A percentile compares a stretch with the other conserved stretches of the same genome.
Evolutionary conservation across 2,329 filamentous ascomycete species (phyloP).

Genomic region (Colletotrichum lentis): DNA sequence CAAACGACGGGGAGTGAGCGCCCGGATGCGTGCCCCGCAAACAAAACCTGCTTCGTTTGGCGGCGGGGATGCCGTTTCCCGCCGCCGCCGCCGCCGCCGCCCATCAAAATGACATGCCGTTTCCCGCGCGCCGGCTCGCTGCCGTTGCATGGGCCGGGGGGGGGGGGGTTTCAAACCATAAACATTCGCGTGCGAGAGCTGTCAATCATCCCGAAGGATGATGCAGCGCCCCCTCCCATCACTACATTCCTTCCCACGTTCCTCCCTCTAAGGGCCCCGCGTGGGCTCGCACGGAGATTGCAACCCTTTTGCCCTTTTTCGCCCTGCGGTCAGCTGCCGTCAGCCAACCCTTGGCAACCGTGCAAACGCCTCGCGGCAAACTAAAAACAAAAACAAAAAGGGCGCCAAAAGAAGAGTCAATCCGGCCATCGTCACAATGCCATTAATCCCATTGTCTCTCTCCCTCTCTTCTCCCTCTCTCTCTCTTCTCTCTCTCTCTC

Average conservation of each 20-base stretch:
- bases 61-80: no score
- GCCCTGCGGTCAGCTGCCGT: constrained; percentile 37
- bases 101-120: no score
- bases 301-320: neutral
- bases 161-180: no score
- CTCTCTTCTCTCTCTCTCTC: neutral
- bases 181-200: constrained; percentile 14
- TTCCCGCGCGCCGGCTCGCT: constrained; percentile 9
- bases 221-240: constrained; percentile 31
- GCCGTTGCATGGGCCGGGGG: constrained; percentile 6
- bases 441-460: constrained; percentile 35
- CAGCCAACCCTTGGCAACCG: constrained; percentile 34
- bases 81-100: constrained; percentile 4
- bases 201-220: constrained; percentile 19
- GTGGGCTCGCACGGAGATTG: constrained; percentile 28
- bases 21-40: neutral
- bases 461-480: neutral
- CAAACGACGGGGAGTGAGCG: constrained; percentile 25
- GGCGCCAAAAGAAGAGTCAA: constrained; percentile 10
- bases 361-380: constrained; percentile 29
- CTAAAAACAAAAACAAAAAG: constrained; percentile 32
- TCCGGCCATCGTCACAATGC: constrained; percentile 10
- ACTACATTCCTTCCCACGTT: constrained; percentile 21
- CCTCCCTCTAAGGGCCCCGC: constrained; percentile 14
- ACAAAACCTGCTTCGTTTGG: constrained; percentile 1